Percentiles rank a stretch among this genome's conserved stretches.
These are phyloP conservation scores for Russula abietina DNA, from an alignment of 768 basidiomycete genomes.

Conservation along the genomic window DNA sequence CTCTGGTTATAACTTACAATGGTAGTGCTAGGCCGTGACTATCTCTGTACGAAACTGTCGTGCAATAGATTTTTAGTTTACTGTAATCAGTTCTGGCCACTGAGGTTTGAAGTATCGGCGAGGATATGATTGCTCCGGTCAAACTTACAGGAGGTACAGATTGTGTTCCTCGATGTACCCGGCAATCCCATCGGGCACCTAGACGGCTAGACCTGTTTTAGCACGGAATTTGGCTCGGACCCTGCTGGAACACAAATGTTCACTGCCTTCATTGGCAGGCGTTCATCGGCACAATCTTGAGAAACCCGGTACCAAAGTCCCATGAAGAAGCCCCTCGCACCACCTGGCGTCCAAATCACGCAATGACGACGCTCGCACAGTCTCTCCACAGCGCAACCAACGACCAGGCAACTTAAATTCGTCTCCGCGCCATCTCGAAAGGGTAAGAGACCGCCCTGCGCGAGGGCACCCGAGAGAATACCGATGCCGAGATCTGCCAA, in stretches of 20 bases:
- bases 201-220: constrained; percentile 39
- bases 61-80: constrained; percentile 5
- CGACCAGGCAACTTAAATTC: constrained; percentile 89
- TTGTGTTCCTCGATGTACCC: too few species aligned
- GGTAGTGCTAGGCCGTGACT: too few species aligned
- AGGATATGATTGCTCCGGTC: too few species aligned
- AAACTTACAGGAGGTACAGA: too few species aligned
- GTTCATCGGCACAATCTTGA: too few species aligned
- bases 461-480: constrained; percentile 75
- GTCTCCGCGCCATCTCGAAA: constrained; percentile 84
- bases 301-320: too few species aligned
- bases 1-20: too few species aligned
- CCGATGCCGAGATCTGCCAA: constrained; percentile 74
- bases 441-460: constrained; percentile 93
- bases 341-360: constrained; percentile 55
- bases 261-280: too few species aligned
- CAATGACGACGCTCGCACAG: too few species aligned
- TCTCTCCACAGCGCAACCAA: constrained; percentile 78
- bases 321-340: too few species aligned
- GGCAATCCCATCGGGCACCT: too few species aligned
- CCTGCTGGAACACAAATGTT: constrained; percentile 62
- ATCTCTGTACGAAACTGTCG: background rate
- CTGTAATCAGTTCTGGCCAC: background rate
- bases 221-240: constrained; percentile 45
- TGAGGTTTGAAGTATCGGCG: background rate